Percentiles rank a stretch among this genome's conserved stretches.
Evolutionary conservation across 257 asterid species (phyloP).

Genomic region (Nicotiana sylvestris): DNA sequence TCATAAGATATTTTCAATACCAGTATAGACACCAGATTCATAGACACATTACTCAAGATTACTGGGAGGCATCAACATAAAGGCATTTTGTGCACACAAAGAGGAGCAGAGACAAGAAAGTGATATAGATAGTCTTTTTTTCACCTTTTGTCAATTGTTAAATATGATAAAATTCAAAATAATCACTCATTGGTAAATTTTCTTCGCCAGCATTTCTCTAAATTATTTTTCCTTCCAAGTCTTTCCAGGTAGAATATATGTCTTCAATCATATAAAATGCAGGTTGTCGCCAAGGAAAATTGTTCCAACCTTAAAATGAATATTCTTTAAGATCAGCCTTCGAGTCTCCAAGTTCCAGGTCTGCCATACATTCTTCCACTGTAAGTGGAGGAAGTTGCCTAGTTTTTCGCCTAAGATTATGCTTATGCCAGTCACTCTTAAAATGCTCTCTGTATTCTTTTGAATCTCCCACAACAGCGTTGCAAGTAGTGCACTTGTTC

Average conservation of each 20-base stretch:
- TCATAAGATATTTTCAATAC: not conserved
- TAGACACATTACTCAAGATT: not conserved
- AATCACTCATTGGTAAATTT: not conserved
- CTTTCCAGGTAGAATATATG: not conserved
- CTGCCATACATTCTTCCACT: conserved; percentile 76
- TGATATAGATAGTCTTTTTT: not conserved
- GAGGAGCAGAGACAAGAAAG: not conserved
- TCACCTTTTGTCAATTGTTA: not conserved
- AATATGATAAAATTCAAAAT: not conserved
- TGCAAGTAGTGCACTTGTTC: conserved; percentile 80
- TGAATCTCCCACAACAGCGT: conserved; percentile 65
- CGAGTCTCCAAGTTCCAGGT: conserved; percentile 55
- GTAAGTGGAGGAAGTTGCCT: conserved; percentile 82
- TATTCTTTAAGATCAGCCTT: conserved; percentile 80
- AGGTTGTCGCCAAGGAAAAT: not conserved
- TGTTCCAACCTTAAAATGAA: conserved; percentile 48
- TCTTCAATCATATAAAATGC: not conserved
- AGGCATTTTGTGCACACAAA: not conserved
- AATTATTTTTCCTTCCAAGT: not conserved
- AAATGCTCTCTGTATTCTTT: conserved; percentile 84
- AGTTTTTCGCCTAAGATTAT: conserved; percentile 73
- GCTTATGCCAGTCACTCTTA: conserved; percentile 97
- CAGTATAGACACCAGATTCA: not conserved
- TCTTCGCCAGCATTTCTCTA: not conserved
- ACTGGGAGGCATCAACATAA: not conserved